Base-by-base conservation (phyloP, 306 rosid genomes). In the Canavalia ensiformis region DNA sequence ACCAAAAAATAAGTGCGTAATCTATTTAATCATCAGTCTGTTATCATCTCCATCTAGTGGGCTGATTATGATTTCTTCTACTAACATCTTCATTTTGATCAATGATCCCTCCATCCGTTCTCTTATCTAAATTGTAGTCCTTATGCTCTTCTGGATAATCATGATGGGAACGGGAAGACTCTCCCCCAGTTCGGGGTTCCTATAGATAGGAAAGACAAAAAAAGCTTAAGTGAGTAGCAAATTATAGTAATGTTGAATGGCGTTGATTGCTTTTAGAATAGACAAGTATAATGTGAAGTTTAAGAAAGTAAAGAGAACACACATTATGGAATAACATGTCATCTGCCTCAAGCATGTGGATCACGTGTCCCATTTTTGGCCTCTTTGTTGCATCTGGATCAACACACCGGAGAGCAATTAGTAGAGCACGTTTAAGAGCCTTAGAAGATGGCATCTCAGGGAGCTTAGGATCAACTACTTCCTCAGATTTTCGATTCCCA, bases 301-400 rank as follows among this genome's bases (percentile, higher is more conserved):
- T 6, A 29, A 35, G 55, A n/a, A 77, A 2, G 3, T 25, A 68
- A 45, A 54, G 45, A 64, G 63, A 51, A 68, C 93, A 68, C 79
- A 95, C 97, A 79, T 87, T 90, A 10, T 86, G 90, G 81, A 89
- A 84, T 57, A 91, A 76, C 50, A 91, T 59, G 90, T 93, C 97
- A 65, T 95, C 99, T 51, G 94, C 97, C 81, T 95, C 99, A 2
- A 95, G 97, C 99, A 91, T 95, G 97, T 95, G 97, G 82, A 95
- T 91, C 80, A 93, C 92, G 81, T 93, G 97, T 67, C 99, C 99
- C 95, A 95, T 95, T 88, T 93, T 93, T 51, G 97, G 99, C 86
- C 99, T 90, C 85, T 95, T 95, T 30, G 94, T 86, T 59, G 97
- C 97, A 78, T 95, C 99, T 0, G 99, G 99, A 84, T 95, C 99